Evolutionary conservation across 2,329 filamentous ascomycete genomes (phyloP), one percentile per base, ranked within the genome.

Genomic region (Fusarium liriodendri): DNA sequence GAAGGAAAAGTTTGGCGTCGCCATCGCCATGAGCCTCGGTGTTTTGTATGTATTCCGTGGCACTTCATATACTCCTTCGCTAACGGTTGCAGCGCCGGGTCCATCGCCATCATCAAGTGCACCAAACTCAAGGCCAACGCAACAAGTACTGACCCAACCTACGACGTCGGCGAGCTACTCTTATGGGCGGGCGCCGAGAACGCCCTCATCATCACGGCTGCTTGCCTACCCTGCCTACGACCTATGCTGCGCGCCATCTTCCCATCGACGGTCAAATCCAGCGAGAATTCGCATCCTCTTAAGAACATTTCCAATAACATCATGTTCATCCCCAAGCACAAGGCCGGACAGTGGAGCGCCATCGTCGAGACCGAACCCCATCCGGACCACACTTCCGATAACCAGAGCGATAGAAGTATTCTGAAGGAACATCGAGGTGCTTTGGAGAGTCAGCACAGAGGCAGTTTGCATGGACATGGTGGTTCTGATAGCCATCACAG

Each of bases 311-410:
- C 69, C 1, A 74, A 74, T 0, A 72, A 72, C 16, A 52, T 72
- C 18, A 70, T 74, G 59, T 74, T 74, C n/a, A 73, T 74, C 11
- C 69, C 72, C 6, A 74, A 74, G 50, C 52, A 74, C 20, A 74
- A 70, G 20, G 69, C 65, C 16, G 71, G 72, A 0, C 72, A 74
- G 40, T 74, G 72, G 72, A 74, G 62, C n/a, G 69, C 72, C 3
- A 50, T 74, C 6, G 35, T 74, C 2, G 65, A 74, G 38, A 74
- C 65, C 0, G 72, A 74, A 25, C 69, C 62, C 0, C 65, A 63
- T 7, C 72, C 62, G 0, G 72, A 75, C 3, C 47, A 63, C 0
- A 55, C 5, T 1, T 70, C 65, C 0, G 72, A 74, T 22, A 75
- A 72, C 9, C 64, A 72, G 37, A 74, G 71, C 11, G 72, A 74